Conservation (phyloP, 768 basidiomycete species). For the Podaxis sp. region DNA sequence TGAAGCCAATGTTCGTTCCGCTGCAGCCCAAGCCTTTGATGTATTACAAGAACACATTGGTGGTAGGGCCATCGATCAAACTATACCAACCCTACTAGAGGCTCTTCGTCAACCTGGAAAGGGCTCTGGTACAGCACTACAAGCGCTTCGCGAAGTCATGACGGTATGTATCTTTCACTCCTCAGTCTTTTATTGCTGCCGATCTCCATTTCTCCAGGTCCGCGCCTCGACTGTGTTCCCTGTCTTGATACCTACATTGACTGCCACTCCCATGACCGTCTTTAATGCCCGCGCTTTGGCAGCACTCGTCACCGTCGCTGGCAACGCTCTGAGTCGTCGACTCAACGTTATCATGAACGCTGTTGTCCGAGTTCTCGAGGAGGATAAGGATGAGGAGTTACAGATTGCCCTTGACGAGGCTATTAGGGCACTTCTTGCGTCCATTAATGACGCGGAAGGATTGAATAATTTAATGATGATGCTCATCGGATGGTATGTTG, state of each 20-base stretch:
- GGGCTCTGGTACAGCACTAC: constrained; percentile 92
- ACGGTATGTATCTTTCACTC: constrained; percentile 50
- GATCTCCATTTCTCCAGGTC: constrained; percentile 50
- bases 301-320: constrained; percentile 91
- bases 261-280: constrained; percentile 84
- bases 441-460: constrained; percentile 85
- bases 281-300: constrained; percentile 94
- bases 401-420: constrained; percentile 72
- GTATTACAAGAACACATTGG: constrained; percentile 91
- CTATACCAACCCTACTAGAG: constrained; percentile 91
- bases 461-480: constrained; percentile 87
- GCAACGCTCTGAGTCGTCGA: constrained; percentile 83
- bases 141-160: constrained; percentile 94
- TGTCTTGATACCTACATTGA: constrained; percentile 91
- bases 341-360: constrained; percentile 77
- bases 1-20: constrained; percentile 79
- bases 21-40: constrained; percentile 89
- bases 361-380: constrained; percentile 76
- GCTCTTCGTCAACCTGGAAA: constrained; percentile 92
- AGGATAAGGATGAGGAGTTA: constrained; percentile 69
- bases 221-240: constrained; percentile 97
- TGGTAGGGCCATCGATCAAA: constrained; percentile 90
- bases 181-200: not conserved
- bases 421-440: constrained; percentile 68
- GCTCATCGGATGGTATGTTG: constrained; percentile 80